phyloP scores from a whole-genome alignment of 805 yeast species.

The Tetrapisispora namnaoensis region DNA sequence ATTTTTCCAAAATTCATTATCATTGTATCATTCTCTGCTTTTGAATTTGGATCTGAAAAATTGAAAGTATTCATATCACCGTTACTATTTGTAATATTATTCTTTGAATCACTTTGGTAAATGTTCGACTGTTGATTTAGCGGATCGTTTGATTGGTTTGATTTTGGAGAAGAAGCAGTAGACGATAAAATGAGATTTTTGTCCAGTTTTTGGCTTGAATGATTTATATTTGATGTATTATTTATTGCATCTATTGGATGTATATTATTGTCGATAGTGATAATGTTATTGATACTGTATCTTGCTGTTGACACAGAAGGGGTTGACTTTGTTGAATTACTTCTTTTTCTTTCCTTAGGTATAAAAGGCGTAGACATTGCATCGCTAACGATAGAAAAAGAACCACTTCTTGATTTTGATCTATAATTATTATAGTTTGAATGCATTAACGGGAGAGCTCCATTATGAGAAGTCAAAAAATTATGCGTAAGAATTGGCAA shows the following conservation, averaged over 20 bases:
- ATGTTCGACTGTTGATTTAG: background rate
- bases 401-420: conserved; percentile 24
- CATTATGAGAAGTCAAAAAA: background rate
- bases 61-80: background rate
- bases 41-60: background rate
- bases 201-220: background rate
- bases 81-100: background rate
- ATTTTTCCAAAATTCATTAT: conserved; percentile 21
- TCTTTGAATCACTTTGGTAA: background rate
- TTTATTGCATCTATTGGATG: conserved; percentile 1
- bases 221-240: background rate
- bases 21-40: background rate
- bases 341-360: conserved; percentile 3
- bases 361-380: conserved; percentile 14
- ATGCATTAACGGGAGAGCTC: background rate
- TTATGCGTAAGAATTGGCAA: background rate
- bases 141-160: background rate
- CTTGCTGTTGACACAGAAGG: conserved; percentile 1
- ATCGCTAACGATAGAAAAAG: conserved; percentile 19
- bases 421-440: conserved; percentile 10
- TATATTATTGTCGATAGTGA: background rate
- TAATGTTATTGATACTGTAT: conserved; percentile 1
- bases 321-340: conserved; percentile 4
- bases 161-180: conserved; percentile 2
- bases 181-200: background rate